Conservation (phyloP, 179 eudicot genomes). For the Silene vulgaris region DNA sequence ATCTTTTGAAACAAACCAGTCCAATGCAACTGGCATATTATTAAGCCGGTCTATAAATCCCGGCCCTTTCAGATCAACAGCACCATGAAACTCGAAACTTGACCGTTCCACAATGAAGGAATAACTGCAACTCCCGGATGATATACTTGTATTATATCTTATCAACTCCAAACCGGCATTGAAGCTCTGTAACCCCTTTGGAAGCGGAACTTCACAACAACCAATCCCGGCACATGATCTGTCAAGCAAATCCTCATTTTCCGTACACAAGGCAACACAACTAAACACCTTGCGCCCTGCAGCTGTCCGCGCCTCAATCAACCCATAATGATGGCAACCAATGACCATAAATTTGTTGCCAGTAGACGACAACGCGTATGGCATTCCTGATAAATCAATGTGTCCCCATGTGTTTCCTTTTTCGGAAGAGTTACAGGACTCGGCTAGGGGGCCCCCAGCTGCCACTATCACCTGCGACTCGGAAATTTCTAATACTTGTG, state of each 20-base stretch:
- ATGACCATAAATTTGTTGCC: slow-evolving; percentile 34
- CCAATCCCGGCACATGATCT: slow-evolving; percentile 45
- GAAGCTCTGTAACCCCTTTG: slow-evolving; percentile 31
- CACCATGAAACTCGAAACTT: slow-evolving; percentile 25
- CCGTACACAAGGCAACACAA: slow-evolving; percentile 35
- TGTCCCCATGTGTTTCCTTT: background rate
- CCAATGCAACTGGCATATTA: slow-evolving; percentile 23
- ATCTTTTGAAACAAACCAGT: slow-evolving; percentile 29
- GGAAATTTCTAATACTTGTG: slow-evolving; percentile 27
- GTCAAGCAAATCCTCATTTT: slow-evolving; percentile 28
- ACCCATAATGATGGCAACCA: slow-evolving; percentile 44
- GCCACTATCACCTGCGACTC: slow-evolving; percentile 25
- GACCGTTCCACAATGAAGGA: slow-evolving; percentile 25
- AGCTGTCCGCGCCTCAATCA: slow-evolving; percentile 17
- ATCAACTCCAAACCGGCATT: slow-evolving; percentile 14
- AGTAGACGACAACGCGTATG: slow-evolving; percentile 34
- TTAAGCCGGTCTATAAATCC: background rate
- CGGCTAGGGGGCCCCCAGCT: slow-evolving; percentile 15
- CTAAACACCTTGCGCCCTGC: slow-evolving; percentile 23
- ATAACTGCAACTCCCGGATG: slow-evolving; percentile 26
- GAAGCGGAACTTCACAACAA: slow-evolving; percentile 44
- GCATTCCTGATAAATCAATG: slow-evolving; percentile 9
- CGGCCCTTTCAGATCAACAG: slow-evolving; percentile 15
- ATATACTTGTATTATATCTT: slow-evolving; percentile 17
- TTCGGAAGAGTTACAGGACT: slow-evolving; percentile 3